Evolutionary conservation across 225 moss, liverwort and hornwort genomes (phyloP).

Genomic region (Physcomitrellopsis africana): DNA sequence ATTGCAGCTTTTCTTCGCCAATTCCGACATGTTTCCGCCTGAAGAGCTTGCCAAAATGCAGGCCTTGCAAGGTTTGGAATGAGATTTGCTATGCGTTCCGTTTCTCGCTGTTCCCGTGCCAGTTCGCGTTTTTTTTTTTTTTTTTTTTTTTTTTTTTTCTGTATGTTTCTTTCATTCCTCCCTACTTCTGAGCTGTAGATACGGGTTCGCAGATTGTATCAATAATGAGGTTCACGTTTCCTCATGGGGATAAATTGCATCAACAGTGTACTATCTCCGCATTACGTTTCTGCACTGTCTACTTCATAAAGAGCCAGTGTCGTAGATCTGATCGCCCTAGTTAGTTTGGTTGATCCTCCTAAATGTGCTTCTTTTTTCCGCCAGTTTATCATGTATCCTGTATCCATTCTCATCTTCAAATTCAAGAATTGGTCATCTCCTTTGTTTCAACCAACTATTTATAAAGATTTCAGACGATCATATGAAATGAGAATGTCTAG

Average conservation of each 20-base stretch:
- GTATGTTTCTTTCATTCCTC: not conserved
- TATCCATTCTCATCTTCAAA: not conserved
- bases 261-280: not conserved
- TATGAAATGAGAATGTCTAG: not conserved
- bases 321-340: slow-evolving; percentile 27
- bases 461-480: not conserved
- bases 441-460: slow-evolving; percentile 18
- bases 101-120: slow-evolving; percentile 14
- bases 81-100: not conserved
- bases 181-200: not conserved
- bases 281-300: not conserved
- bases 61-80: slow-evolving; percentile 64
- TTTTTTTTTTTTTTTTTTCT: slow-evolving; percentile 32
- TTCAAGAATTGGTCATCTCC: not conserved
- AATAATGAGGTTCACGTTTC: not conserved
- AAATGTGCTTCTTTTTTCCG: slow-evolving; percentile 17
- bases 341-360: slow-evolving; percentile 1
- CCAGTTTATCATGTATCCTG: not conserved
- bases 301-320: not conserved
- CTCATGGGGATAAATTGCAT: not conserved
- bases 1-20: slow-evolving; percentile 90
- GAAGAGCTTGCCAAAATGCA: slow-evolving; percentile 82
- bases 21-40: slow-evolving; percentile 85
- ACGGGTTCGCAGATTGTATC: not conserved
- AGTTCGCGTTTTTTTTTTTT: slow-evolving; percentile 24